Evolutionary conservation across 2,329 filamentous ascomycete species (phyloP).

Genomic region (Elsinoe arachidis): DNA sequence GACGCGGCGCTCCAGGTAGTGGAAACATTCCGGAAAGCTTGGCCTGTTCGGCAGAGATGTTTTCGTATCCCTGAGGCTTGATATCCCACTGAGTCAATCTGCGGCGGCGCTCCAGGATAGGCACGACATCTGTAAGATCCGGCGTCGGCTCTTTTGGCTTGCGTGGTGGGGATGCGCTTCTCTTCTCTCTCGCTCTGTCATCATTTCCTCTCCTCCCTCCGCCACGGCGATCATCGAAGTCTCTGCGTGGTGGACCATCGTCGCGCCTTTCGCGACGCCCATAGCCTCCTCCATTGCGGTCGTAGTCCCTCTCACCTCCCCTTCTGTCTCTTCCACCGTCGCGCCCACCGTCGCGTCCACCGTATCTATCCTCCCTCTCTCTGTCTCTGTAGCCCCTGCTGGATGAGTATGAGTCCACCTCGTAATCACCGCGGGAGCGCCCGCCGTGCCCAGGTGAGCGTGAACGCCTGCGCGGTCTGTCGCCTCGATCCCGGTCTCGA

Average conservation of each 20-base stretch:
- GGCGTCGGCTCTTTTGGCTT: slow-evolving; percentile 95
- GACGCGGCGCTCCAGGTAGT: slow-evolving; percentile 84
- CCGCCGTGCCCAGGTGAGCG: slow-evolving; percentile 72
- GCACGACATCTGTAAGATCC: slow-evolving; percentile 78
- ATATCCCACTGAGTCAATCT: slow-evolving; percentile 99
- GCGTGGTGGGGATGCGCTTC: slow-evolving; percentile 69
- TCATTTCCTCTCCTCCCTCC: slow-evolving; percentile 23
- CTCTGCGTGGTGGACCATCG: slow-evolving; percentile 28
- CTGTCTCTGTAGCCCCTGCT: slow-evolving; percentile 87
- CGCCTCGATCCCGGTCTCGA: slow-evolving; percentile 39
- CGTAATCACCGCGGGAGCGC: slow-evolving; percentile 60
- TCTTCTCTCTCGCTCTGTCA: slow-evolving; percentile 45
- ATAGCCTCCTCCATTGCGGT: slow-evolving; percentile 13
- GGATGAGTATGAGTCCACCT: slow-evolving; percentile 80
- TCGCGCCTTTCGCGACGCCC: slow-evolving; percentile 25
- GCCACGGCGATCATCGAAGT: slow-evolving; percentile 33
- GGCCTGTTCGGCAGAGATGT: slow-evolving; percentile 94
- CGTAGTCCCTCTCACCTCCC: slow-evolving; percentile 41
- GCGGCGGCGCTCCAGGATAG: slow-evolving; percentile 77
- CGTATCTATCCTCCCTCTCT: slow-evolving; percentile 88
- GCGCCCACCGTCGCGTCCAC: slow-evolving; percentile 36
- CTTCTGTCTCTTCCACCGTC: slow-evolving; percentile 42
- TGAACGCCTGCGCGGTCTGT: slow-evolving; percentile 62
- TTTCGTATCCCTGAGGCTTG: slow-evolving; percentile 95
- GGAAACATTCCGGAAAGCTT: slow-evolving; percentile 99